Evolutionary conservation across 1,139 yeast genomes (phyloP).

Genomic region (Candida sojae): DNA sequence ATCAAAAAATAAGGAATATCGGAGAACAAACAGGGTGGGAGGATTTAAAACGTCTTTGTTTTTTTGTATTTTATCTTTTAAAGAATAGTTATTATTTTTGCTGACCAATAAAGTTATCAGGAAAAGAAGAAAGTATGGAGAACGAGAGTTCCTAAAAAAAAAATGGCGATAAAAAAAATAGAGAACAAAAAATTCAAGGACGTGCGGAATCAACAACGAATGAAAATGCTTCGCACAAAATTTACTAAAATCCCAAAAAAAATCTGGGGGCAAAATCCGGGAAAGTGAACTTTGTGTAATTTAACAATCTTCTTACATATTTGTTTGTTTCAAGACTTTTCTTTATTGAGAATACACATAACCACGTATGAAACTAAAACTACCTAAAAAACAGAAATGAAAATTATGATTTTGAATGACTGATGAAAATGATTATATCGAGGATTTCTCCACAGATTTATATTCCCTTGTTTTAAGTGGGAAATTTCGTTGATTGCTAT

Average conservation of each 20-base stretch:
- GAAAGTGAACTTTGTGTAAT: neutral
- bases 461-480: no score
- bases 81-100: neutral
- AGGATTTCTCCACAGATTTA: no score
- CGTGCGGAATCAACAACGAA: slow-evolving; percentile 2
- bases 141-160: neutral
- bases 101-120: neutral
- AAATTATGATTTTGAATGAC: no score
- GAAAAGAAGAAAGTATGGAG: slow-evolving; percentile 1
- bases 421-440: no score
- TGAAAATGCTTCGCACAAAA: neutral
- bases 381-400: no score
- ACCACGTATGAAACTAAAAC: no score
- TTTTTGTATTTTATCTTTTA: neutral
- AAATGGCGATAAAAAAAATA: neutral
- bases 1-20: neutral
- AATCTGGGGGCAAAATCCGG: neutral
- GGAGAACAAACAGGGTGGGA: neutral
- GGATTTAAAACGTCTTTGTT: neutral
- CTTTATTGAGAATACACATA: no score
- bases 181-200: neutral
- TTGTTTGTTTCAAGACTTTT: no score
- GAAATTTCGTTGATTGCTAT: no score
- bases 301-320: neutral
- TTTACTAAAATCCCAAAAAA: neutral